Evolutionary conservation across 805 yeast genomes (phyloP).

Genomic region (Yarrowia sp.): DNA sequence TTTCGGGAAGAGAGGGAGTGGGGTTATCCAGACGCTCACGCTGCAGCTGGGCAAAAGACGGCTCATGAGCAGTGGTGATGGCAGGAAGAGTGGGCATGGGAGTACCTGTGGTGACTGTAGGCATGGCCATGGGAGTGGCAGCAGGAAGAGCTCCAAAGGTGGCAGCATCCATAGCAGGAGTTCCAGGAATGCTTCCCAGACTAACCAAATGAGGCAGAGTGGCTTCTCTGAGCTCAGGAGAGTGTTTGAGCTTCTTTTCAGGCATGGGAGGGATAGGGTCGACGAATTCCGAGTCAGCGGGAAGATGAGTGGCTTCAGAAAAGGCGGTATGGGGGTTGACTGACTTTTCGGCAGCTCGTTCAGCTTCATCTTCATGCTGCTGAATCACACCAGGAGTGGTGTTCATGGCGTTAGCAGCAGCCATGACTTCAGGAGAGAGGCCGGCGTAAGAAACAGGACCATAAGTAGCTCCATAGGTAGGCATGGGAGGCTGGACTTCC

Average conservation of each 20-base stretch:
- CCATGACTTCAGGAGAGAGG: slow-evolving; percentile 12
- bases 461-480: slow-evolving; percentile 7
- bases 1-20: slow-evolving; percentile 9
- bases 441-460: slow-evolving; percentile 7
- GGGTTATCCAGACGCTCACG: slow-evolving; percentile 10
- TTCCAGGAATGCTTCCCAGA: background rate
- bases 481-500: slow-evolving; percentile 12
- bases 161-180: background rate
- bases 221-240: slow-evolving; percentile 1
- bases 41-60: slow-evolving; percentile 2
- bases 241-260: slow-evolving; percentile 2
- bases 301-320: slow-evolving; percentile 8
- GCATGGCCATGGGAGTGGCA: slow-evolving; percentile 9
- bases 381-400: background rate
- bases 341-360: background rate
- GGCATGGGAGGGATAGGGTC: slow-evolving; percentile 4
- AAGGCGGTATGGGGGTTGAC: slow-evolving; percentile 10
- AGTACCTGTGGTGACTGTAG: background rate
- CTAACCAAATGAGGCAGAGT: slow-evolving; percentile 4
- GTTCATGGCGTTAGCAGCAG: slow-evolving; percentile 4
- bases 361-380: background rate
- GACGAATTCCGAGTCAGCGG: slow-evolving; percentile 10
- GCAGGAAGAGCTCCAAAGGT: background rate
- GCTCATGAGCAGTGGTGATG: slow-evolving; percentile 19
- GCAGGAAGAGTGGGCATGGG: background rate